Evolutionary conservation across 306 rosid species (phyloP), one percentile per base, ranked within the genome.

Genomic region (Prinsepia uniflora): DNA sequence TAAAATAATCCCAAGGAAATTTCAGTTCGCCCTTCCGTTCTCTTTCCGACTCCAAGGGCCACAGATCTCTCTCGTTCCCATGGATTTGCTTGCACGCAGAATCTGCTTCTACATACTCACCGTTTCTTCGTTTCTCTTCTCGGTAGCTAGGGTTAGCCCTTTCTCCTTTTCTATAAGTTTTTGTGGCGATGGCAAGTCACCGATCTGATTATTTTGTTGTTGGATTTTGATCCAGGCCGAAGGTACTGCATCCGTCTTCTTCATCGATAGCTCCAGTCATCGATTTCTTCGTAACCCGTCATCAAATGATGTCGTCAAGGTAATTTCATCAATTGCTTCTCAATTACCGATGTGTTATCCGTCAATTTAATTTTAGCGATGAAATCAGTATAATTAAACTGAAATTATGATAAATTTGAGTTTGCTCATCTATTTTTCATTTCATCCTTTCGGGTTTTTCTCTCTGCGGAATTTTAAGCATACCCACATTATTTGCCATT

Each of bases 261-360:
- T 86, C 78, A 67, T 86, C 15, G 90, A 86, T 70, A 73, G 82
- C 60, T 70, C 85, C 5, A 17, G 79, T 55, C 73, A 74, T 43
- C 84, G 70, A 14, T 83, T 72, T 67, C 72, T 86, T 63, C 85
- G 85, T 42, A 60, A 76, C 49, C 55, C 70, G 19, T 76, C 84
- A n/a, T 43, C 78, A 7, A 72, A 73, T 59, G 80, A 83, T 83
- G 82, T 67, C 46, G 70, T 66, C 70, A 62, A 81, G 90, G 90
- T 78, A 46, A 65, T 55, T 65, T 2, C 63, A 7, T 8, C 74
- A 22, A 55, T 49, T 58, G 22, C n/a, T 66, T 72, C 41, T 63
- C 19, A 2, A 46, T 48, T 14, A 74, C 44, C 5, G 47, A 12
- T 54, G 8, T 52, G 8, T 20, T 45, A 8, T 14, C 1, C 70